These are phyloP conservation scores for Malus orientalis DNA, from an alignment of 306 rosid species.

Conservation along the genomic window DNA sequence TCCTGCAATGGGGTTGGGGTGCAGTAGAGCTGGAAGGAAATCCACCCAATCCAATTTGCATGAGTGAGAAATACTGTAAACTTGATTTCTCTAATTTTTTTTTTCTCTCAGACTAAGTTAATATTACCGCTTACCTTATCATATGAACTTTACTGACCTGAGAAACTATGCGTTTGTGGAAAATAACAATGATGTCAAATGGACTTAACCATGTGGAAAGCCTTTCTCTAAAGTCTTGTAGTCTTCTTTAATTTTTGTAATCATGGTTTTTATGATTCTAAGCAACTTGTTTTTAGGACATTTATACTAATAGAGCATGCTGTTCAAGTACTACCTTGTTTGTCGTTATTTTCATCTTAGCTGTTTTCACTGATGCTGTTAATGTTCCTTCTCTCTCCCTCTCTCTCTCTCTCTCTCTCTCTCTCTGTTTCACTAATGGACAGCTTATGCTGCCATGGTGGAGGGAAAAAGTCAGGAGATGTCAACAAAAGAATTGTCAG, in stretches of 20 bases:
- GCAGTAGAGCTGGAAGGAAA: too few relatives aligned
- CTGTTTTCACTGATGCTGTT: neutral
- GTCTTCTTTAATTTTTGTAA: neutral
- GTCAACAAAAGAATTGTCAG: slow-evolving; percentile 31
- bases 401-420: neutral
- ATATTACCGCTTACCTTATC: neutral
- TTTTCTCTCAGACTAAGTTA: neutral
- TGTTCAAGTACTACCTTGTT: neutral
- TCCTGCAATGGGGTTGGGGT: neutral
- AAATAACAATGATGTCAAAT: neutral
- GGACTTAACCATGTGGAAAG: neutral
- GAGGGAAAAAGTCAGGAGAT: slow-evolving; percentile 32
- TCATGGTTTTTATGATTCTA: neutral
- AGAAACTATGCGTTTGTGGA: neutral
- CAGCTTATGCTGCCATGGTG: slow-evolving; percentile 36
- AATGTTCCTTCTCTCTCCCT: neutral
- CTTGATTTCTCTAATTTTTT: neutral
- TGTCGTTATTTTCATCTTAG: neutral
- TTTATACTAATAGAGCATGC: neutral
- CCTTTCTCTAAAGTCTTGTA: neutral
- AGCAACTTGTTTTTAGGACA: neutral
- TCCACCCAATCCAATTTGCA: too few relatives aligned
- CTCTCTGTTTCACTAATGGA: neutral
- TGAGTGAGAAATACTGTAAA: neutral
- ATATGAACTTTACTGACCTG: neutral